These are phyloP conservation scores for Chaetomium fimeti DNA, from an alignment of 495 filamentous ascomycete genomes.

Conservation along the genomic window DNA sequence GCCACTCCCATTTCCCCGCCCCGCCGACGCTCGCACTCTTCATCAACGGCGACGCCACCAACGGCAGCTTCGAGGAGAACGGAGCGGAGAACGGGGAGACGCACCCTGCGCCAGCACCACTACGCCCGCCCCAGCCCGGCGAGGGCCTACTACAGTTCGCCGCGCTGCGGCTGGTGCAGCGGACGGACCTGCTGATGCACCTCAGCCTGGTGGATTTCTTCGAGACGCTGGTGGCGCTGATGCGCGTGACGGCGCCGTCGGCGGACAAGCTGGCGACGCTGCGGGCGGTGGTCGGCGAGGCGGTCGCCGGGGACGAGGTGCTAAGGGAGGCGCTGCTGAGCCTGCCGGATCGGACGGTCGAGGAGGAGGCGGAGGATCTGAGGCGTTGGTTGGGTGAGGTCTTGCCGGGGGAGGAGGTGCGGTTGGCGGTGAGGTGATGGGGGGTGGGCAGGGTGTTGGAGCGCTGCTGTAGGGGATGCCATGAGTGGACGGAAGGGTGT, in stretches of 20 bases:
- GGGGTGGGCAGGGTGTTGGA: neutral
- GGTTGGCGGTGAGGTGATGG: constrained; percentile 28
- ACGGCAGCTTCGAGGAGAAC: neutral
- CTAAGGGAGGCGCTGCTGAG: constrained; percentile 44
- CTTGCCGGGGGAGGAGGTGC: constrained; percentile 26
- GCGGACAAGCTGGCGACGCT: constrained; percentile 44
- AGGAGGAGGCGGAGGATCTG: constrained; percentile 45
- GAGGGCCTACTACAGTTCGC: constrained; percentile 73
- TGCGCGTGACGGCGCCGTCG: constrained; percentile 47
- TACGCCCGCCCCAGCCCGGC: constrained; percentile 24
- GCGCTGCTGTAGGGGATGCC: neutral
- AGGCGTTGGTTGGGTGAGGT: constrained; percentile 42
- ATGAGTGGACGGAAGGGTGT: neutral
- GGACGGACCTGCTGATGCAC: constrained; percentile 74
- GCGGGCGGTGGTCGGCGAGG: constrained; percentile 39
- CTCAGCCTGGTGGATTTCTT: constrained; percentile 76
- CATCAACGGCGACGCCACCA: constrained; percentile 24
- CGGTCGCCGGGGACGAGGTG: constrained; percentile 39
- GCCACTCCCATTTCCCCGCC: constrained; percentile 57
- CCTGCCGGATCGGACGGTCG: constrained; percentile 45
- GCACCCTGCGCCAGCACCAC: neutral
- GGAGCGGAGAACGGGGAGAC: neutral
- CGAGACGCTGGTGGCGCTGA: constrained; percentile 58
- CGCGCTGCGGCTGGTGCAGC: constrained; percentile 69
- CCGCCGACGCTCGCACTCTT: constrained; percentile 57